phyloP scores from a whole-genome alignment of 2,329 filamentous ascomycete genomes.

The Tolypocladium guangdongense region DNA sequence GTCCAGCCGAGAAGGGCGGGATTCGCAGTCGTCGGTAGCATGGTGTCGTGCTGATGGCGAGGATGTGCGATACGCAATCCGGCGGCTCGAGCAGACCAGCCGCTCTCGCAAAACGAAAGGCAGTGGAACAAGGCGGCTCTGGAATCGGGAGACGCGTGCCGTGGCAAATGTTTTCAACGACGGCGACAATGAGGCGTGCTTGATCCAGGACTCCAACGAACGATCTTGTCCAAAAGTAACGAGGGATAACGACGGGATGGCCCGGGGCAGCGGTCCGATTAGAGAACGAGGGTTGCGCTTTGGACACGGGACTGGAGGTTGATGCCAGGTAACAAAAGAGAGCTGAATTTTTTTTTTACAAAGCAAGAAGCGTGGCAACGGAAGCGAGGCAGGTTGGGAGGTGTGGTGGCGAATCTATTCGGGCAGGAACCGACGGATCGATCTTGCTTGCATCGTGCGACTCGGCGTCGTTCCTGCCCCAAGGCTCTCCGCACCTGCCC shows the following conservation, averaged over 20 bases:
- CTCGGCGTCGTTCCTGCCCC: not conserved
- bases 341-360: no score
- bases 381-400: not conserved
- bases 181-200: not conserved
- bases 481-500: not conserved
- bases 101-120: not conserved
- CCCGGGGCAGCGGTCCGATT: not conserved
- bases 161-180: not conserved
- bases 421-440: not conserved
- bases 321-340: not conserved
- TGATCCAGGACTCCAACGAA: not conserved
- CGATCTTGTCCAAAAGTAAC: not conserved
- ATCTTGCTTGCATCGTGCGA: not conserved
- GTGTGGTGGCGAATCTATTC: not conserved
- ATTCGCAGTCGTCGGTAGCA: constrained; percentile 1
- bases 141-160: not conserved
- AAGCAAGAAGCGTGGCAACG: not conserved
- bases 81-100: not conserved
- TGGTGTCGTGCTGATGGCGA: not conserved
- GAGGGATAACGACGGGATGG: not conserved
- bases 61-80: not conserved
- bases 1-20: not conserved
- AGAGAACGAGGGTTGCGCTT: not conserved
- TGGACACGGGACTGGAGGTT: not conserved
- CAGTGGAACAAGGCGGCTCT: not conserved